phyloP scores from a whole-genome alignment of 2,329 filamentous ascomycete species.

The Capronia coronata region DNA sequence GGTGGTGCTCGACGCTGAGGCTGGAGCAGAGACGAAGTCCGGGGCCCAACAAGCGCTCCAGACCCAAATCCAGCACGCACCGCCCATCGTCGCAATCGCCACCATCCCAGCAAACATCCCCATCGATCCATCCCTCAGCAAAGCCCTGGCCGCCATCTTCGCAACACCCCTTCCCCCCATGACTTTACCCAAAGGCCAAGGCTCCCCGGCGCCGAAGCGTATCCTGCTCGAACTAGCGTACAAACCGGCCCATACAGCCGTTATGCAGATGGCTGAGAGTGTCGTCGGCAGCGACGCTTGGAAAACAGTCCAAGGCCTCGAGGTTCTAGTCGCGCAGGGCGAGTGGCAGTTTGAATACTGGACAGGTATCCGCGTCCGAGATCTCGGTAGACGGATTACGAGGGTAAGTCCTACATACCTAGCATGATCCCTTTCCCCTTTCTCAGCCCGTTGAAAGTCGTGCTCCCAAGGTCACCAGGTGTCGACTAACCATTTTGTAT shows the following conservation, averaged over 20 bases:
- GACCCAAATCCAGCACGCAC: not conserved
- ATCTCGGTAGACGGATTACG: conserved; percentile 13
- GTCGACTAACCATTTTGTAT: not conserved
- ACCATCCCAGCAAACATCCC: conserved; percentile 86
- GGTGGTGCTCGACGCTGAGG: conserved; percentile 49
- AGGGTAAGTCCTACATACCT: conserved; percentile 39
- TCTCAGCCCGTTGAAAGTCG: no score
- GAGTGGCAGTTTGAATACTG: conserved; percentile 78
- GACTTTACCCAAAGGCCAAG: conserved; percentile 3
- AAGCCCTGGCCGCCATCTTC: conserved; percentile 55
- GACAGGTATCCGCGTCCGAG: conserved; percentile 58
- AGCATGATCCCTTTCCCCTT: not conserved
- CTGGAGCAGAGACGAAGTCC: not conserved
- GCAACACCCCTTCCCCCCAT: conserved; percentile 14
- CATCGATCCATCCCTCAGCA: conserved; percentile 64
- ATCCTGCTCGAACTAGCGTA: conserved; percentile 89
- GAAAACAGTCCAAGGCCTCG: conserved; percentile 77
- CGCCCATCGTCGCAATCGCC: conserved; percentile 70
- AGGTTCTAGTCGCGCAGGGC: conserved; percentile 81
- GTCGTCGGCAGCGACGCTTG: conserved; percentile 60
- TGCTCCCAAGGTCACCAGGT: no score
- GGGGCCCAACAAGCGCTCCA: not conserved
- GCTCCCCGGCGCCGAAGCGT: conserved; percentile 1
- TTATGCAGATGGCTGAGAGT: conserved; percentile 76
- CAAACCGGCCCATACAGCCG: conserved; percentile 71